Base-by-base conservation (phyloP, 2,329 filamentous ascomycete genomes). In the Fusarium euwallaceae region DNA sequence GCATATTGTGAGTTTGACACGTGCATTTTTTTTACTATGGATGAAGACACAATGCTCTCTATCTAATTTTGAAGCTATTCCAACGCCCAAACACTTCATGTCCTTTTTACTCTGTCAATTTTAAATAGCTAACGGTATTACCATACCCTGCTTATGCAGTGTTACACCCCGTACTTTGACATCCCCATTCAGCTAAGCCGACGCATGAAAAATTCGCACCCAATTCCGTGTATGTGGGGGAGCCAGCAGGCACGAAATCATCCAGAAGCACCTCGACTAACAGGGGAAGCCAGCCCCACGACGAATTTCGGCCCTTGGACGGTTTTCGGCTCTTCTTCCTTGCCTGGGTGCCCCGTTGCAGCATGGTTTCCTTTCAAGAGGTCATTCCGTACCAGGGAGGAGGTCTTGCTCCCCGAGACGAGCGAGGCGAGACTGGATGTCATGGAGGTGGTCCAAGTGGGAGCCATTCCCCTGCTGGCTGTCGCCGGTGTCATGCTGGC, bases 301-400 rank as follows among this genome's bases (percentile, higher is more conserved):
- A 60, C 62, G 63, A 76, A 78, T 77, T 71, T 78, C 75, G 75
- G 76, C 24, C 60, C 56, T 72, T 58, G 61, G 64, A 71, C 73
- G 74, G 66, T 65, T 76, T 78, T 75, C 66, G 75, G 74, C 69
- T 72, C 60, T 69, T 70, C 62, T 68, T 73, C 69, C 73, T 75
- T 59, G 72, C 56, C 67, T 72, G 55, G 63, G 53, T 48, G 63
- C 39, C 55, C 71, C 61, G 32, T 63, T 53, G 51, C 61, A 69
- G 71, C 48, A 69, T 69, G 67, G 69, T 71, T 59, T 59, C 66
- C 37, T 41, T 64, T 66, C 69, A 32, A 63, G 32, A 67, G 45
- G 65, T 69, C 59, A 68, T 77, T 74, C 75, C 73, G 61, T 70
- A 66, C 62, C 67, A 69, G 66, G 73, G 69, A 77, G 72, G 74